phyloP scores from a whole-genome alignment of 768 basidiomycete genomes.

The Pleurotus tuber-regium region DNA sequence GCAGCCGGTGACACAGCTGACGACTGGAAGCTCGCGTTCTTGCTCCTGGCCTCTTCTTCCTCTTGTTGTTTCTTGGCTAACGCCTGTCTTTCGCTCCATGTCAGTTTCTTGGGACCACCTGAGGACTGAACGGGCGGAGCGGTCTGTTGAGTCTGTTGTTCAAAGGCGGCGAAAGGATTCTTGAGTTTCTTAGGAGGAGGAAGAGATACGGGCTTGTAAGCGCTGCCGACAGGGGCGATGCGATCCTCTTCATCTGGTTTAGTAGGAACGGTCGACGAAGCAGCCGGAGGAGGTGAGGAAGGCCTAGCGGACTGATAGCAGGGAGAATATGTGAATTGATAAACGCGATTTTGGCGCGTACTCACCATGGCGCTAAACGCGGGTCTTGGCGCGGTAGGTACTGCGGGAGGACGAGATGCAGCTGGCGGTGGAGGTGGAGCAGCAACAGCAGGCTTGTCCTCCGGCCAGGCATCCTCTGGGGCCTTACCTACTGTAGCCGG shows the following conservation, averaged over 20 bases:
- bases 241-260: slow-evolving; percentile 80
- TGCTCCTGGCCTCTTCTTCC: slow-evolving; percentile 69
- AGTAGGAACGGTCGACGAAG: slow-evolving; percentile 47
- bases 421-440: slow-evolving; percentile 40
- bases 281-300: slow-evolving; percentile 32
- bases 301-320: slow-evolving; percentile 19
- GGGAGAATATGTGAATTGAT: not conserved
- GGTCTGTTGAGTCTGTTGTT: slow-evolving; percentile 39
- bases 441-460: slow-evolving; percentile 36
- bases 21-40: slow-evolving; percentile 18
- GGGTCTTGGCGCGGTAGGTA: slow-evolving; percentile 42
- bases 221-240: slow-evolving; percentile 83
- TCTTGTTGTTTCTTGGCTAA: slow-evolving; percentile 84
- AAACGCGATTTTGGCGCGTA: not conserved
- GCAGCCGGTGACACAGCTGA: slow-evolving; percentile 40
- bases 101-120: slow-evolving; percentile 70
- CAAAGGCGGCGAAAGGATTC: slow-evolving; percentile 73
- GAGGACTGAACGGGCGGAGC: slow-evolving; percentile 13
- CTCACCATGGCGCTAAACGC: slow-evolving; percentile 35
- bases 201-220: slow-evolving; percentile 86
- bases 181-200: slow-evolving; percentile 83
- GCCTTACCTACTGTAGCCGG: slow-evolving; percentile 29
- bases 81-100: slow-evolving; percentile 93
- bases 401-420: slow-evolving; percentile 44
- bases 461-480: slow-evolving; percentile 59